Percentiles rank a stretch among this genome's conserved stretches.
Conservation (phyloP, 306 rosid species). For the Parietaria judaica region DNA sequence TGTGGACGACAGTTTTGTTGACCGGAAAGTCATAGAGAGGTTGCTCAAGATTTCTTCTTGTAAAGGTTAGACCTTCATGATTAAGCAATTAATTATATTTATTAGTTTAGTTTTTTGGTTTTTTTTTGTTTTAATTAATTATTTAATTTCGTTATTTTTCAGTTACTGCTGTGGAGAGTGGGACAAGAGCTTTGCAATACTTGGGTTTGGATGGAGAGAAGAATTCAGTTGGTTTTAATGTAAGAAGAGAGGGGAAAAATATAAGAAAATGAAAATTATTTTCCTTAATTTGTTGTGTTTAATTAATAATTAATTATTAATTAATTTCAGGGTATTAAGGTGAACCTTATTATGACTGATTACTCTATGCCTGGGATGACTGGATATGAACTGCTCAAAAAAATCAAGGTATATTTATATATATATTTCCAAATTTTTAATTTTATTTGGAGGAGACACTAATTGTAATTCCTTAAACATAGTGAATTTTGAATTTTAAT, state of each 20-base stretch:
- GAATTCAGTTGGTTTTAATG: slow-evolving; percentile 56
- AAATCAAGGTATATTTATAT: slow-evolving; percentile 56
- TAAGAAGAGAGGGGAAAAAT: slow-evolving; percentile 36
- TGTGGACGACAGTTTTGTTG: slow-evolving; percentile 79
- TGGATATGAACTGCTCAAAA: slow-evolving; percentile 87
- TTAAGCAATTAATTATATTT: background rate
- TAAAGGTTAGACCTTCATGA: slow-evolving; percentile 43
- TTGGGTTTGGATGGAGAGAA: slow-evolving; percentile 78
- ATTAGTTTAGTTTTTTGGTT: background rate
- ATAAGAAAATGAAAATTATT: background rate
- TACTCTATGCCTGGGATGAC: slow-evolving; percentile 99
- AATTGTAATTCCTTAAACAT: too few species aligned
- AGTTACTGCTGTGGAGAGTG: slow-evolving; percentile 96
- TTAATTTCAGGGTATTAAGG: slow-evolving; percentile 53
- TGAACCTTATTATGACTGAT: slow-evolving; percentile 90
- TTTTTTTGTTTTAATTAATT: background rate
- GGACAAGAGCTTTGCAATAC: slow-evolving; percentile 81
- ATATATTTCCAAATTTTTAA: background rate
- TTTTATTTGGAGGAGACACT: background rate
- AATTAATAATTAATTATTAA: background rate
- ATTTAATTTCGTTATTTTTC: slow-evolving; percentile 12
- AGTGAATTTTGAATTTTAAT: too few species aligned
- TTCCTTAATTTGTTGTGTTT: background rate
- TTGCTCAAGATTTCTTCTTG: slow-evolving; percentile 73
- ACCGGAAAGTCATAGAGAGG: slow-evolving; percentile 73